Conservation (phyloP, 2,329 filamentous ascomycete genomes). For the Fusarium sp. region DNA sequence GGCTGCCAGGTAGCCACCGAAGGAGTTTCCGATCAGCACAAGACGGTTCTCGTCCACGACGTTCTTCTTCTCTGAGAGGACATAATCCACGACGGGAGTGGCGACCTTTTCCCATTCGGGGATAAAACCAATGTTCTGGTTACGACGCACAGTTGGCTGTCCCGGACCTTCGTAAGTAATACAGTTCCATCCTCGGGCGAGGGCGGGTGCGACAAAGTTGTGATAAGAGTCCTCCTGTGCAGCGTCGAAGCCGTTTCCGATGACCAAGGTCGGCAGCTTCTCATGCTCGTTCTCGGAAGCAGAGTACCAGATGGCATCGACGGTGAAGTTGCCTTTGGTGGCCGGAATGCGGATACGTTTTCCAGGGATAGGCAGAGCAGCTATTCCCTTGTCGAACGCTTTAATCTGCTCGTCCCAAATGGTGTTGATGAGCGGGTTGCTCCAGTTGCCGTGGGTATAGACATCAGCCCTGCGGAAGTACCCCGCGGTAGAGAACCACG, state of each 20-base stretch:
- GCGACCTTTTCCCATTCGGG: slow-evolving; percentile 28
- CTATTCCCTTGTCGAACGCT: slow-evolving; percentile 55
- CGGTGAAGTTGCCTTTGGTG: slow-evolving; percentile 44
- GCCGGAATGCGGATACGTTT: slow-evolving; percentile 48
- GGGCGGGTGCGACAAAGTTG: slow-evolving; percentile 5
- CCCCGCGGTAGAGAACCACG: slow-evolving; percentile 52
- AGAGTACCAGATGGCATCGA: slow-evolving; percentile 53
- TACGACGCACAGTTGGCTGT: slow-evolving; percentile 21
- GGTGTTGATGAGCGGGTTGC: slow-evolving; percentile 53
- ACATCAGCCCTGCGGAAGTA: slow-evolving; percentile 59
- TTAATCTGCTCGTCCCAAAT: slow-evolving; percentile 52
- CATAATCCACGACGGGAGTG: slow-evolving; percentile 13
- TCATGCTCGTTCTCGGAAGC: slow-evolving; percentile 1
- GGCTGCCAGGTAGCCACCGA: slow-evolving; percentile 27
- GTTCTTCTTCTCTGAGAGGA: neutral
- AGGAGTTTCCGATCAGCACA: slow-evolving; percentile 12
- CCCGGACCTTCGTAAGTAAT: slow-evolving; percentile 26
- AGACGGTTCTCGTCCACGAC: slow-evolving; percentile 4
- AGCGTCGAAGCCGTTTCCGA: slow-evolving; percentile 24
- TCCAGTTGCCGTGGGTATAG: slow-evolving; percentile 55
- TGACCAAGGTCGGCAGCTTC: slow-evolving; percentile 11
- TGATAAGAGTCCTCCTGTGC: slow-evolving; percentile 31
- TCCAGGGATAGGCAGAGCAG: slow-evolving; percentile 51
- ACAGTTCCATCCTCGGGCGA: slow-evolving; percentile 24
- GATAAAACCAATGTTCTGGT: slow-evolving; percentile 26